A percentile compares a stretch with the other conserved stretches of the same genome.
phyloP scores from a whole-genome alignment of 371 early-diverging fungal species.

The Mortierella polycephala region DNA sequence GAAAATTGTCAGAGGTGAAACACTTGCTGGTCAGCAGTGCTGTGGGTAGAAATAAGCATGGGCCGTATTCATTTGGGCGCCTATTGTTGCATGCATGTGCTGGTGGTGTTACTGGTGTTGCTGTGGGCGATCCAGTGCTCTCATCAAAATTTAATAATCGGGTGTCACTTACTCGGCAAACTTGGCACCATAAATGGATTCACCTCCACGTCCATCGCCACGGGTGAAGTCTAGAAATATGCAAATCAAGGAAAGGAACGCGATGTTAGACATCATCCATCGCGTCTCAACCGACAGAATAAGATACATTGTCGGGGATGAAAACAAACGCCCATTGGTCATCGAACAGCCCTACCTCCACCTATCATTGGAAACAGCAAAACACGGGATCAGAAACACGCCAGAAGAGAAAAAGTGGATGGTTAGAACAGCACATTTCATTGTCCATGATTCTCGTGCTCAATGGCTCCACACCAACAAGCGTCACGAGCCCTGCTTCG shows the following conservation, averaged over 20 bases:
- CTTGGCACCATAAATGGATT: slow-evolving; percentile 93
- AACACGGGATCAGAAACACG: no score
- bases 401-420: background rate
- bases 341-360: no score
- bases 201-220: slow-evolving; percentile 95
- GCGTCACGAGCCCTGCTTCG: no score
- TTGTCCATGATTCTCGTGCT: no score
- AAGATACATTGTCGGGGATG: background rate
- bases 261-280: background rate
- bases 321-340: background rate
- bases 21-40: background rate
- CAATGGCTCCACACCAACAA: no score
- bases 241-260: background rate
- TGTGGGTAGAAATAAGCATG: background rate
- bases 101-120: background rate
- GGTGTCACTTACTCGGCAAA: slow-evolving; percentile 84
- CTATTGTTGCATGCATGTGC: background rate
- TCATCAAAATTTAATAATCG: background rate
- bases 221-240: slow-evolving; percentile 80
- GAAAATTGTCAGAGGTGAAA: background rate
- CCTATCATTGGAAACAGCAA: no score
- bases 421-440: no score
- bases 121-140: no score
- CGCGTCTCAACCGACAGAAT: background rate
- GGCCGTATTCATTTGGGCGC: background rate